Conservation (phyloP, 2,329 filamentous ascomycete genomes). For the Aspergillus japonicus region DNA sequence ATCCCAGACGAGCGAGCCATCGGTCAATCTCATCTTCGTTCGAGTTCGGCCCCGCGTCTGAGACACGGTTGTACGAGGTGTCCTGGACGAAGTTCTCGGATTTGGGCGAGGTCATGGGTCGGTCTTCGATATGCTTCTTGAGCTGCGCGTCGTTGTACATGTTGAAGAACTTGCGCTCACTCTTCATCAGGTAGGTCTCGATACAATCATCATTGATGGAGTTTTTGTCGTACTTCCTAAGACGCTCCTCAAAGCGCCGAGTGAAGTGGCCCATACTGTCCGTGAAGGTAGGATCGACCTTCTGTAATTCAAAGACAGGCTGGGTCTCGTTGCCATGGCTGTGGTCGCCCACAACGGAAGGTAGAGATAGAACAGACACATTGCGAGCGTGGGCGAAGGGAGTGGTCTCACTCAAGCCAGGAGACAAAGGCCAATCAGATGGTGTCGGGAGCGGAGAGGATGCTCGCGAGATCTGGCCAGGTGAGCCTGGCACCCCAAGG, state of each 20-base stretch:
- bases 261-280: constrained; percentile 62
- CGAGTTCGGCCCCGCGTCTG: constrained; percentile 26
- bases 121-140: constrained; percentile 7
- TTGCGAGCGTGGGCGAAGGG: constrained; percentile 22
- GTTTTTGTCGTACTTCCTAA: constrained; percentile 54
- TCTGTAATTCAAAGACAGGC: constrained; percentile 55
- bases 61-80: background rate
- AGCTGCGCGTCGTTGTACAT: constrained; percentile 58
- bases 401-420: background rate
- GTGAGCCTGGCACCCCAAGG: constrained; percentile 1
- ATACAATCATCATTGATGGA: constrained; percentile 61
- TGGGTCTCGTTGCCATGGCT: constrained; percentile 56
- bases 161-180: constrained; percentile 65
- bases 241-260: constrained; percentile 55
- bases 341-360: constrained; percentile 59
- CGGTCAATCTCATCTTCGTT: constrained; percentile 48
- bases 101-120: background rate
- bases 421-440: background rate
- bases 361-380: constrained; percentile 53
- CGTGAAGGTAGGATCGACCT: constrained; percentile 66
- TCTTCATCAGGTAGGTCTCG: constrained; percentile 63
- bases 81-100: background rate
- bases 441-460: constrained; percentile 3
- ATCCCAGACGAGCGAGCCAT: constrained; percentile 56
- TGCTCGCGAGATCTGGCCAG: constrained; percentile 2